These are phyloP conservation scores for Bisporella sp. DNA, from an alignment of 2,329 filamentous ascomycete genomes.

Conservation along the genomic window DNA sequence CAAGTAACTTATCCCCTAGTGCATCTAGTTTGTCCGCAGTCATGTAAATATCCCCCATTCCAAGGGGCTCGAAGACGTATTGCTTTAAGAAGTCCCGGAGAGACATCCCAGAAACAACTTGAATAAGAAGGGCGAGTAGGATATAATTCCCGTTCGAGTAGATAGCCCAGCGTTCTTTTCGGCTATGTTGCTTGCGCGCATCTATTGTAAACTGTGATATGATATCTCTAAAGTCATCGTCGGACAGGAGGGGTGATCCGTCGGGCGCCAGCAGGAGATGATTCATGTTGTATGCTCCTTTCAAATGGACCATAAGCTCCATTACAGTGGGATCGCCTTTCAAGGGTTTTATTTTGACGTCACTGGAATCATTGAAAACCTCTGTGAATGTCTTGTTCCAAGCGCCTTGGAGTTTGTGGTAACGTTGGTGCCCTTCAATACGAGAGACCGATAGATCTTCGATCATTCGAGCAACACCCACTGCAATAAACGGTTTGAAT, in stretches of 20 bases:
- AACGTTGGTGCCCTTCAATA: constrained; percentile 1
- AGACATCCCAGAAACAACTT: constrained; percentile 1
- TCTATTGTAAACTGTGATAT: constrained; percentile 6
- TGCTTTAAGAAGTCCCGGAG: constrained; percentile 6
- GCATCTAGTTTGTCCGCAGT: constrained; percentile 1
- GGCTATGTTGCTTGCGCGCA: neutral
- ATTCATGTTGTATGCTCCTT: constrained; percentile 4
- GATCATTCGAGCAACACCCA: constrained; percentile 2
- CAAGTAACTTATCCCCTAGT: neutral
- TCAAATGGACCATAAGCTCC: constrained; percentile 3
- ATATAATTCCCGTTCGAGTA: constrained; percentile 9
- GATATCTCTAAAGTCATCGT: constrained; percentile 1
- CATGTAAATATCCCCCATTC: constrained; percentile 4
- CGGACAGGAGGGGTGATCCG: constrained; percentile 1
- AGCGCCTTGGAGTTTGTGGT: constrained; percentile 4
- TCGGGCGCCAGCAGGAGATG: constrained; percentile 6
- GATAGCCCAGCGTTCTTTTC: neutral
- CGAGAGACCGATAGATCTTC: constrained; percentile 2
- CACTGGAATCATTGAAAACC: constrained; percentile 4
- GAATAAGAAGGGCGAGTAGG: constrained; percentile 6
- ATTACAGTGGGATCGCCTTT: constrained; percentile 4
- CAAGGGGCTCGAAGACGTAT: constrained; percentile 6
- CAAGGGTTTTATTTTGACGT: constrained; percentile 1
- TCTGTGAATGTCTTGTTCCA: constrained; percentile 6
- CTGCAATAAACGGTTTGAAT: constrained; percentile 8